Evolutionary conservation across 2,329 filamentous ascomycete species (phyloP), one percentile per base, ranked within the genome.

Genomic region (Helminthosporium solani): DNA sequence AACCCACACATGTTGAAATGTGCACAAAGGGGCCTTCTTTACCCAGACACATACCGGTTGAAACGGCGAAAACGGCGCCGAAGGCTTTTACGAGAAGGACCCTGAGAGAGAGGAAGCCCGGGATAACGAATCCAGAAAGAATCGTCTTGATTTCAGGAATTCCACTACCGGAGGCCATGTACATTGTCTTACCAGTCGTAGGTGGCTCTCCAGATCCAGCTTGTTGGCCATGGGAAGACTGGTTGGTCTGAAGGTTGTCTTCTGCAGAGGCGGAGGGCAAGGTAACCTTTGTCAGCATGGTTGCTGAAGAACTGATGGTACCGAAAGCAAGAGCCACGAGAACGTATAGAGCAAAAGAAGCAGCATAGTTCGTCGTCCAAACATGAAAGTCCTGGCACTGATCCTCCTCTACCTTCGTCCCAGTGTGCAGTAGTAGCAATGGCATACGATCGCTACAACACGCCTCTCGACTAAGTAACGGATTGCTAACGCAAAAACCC

Each of bases 121-220:
- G 79, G 35, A 83, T 82, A 12, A 78, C 77, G 60, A 83, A 83
- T n/a, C 80, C 80, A 3, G 77, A 80, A 2, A 83, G 64, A 31
- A 83, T 79, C 1, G 79, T 82, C 61, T 83, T 83, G 68, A 83
- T 82, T 62, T 83, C 80, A 0, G 81, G 81, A 27, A 84, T 83
- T 0, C 81, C 81, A 47, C 73, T 77, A 5, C 81, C 80, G 27
- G 78, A 76, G 3, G 79, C 78, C 76, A 82, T 79, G 56, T 81
- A 83, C 71, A 82, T 81, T 3, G 64, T 70, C 59, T 82, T 83
- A 0, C 74, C 76, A 19, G 54, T 50, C 16, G 7, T 63, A 37
- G 6, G 53, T 44, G 21, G n/a, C n/a, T n/a, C n/a, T n/a, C n/a
- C n/a, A n/a, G n/a, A n/a, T n/a, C n/a, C n/a, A n/a, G n/a, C n/a